Evolutionary conservation across 208 protist species (phyloP).

Genomic region (Trypanosoma platydactyli): DNA sequence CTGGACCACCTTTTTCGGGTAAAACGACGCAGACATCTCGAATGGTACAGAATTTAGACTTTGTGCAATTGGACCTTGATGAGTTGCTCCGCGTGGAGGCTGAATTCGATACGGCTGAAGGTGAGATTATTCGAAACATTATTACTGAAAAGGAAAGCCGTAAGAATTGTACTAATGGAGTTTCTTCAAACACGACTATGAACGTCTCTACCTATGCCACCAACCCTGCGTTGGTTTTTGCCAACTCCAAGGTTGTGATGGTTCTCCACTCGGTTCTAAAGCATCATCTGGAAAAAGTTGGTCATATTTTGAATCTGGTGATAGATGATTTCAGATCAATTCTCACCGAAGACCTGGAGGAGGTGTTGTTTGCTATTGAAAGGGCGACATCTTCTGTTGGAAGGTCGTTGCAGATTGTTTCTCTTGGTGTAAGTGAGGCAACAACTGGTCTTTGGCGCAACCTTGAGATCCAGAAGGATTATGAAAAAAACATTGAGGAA

Average conservation of each 20-base stretch:
- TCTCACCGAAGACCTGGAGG: constrained; percentile 48
- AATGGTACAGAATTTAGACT: constrained; percentile 34
- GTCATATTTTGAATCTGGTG: constrained; percentile 35
- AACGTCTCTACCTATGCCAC: background rate
- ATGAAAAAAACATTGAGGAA: constrained; percentile 31
- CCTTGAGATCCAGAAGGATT: constrained; percentile 35
- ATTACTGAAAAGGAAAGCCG: constrained; percentile 26
- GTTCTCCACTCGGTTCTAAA: constrained; percentile 27
- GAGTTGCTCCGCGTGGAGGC: constrained; percentile 53
- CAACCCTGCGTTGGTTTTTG: background rate
- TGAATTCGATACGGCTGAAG: constrained; percentile 71
- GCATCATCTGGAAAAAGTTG: constrained; percentile 14
- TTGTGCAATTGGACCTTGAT: constrained; percentile 48
- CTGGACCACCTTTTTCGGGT: constrained; percentile 75
- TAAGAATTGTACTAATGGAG: background rate
- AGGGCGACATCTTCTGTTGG: constrained; percentile 35
- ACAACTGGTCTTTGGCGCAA: constrained; percentile 53
- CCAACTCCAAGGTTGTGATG: constrained; percentile 16
- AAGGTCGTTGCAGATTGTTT: constrained; percentile 53
- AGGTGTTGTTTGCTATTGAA: constrained; percentile 48
- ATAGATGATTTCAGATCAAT: constrained; percentile 71
- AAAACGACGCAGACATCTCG: constrained; percentile 63
- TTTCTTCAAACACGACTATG: background rate
- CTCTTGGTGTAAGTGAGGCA: constrained; percentile 66
- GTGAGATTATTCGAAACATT: constrained; percentile 68